Evolutionary conservation across 495 filamentous ascomycete species (phyloP), one percentile per base, ranked within the genome.

Genomic region (Cudoniella acicularis): DNA sequence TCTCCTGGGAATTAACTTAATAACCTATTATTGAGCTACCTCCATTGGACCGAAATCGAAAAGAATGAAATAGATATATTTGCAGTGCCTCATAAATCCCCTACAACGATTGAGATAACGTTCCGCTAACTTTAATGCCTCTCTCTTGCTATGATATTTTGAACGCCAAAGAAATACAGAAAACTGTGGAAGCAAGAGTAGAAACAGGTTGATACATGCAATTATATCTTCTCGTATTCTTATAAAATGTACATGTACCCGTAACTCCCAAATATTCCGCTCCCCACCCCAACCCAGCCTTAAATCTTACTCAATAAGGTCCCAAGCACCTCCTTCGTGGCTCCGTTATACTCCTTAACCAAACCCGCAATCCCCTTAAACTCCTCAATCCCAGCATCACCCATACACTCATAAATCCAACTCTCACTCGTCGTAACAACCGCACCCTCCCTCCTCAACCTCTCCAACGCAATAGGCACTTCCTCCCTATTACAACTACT

Each of bases 371-470:
- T 78, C 30, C 70, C 75, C 72, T 79, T 83, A 68, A 98, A 96
- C 83, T 90, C 84, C 6, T 76, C 70, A 66, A 89, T 87, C 3
- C 68, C 77, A 17, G 94, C 89, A 80, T 97, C 92, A 18, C 91
- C 90, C 85, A 98, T 83, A 68, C 85, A 87, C 78, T 98, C 93
- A 76, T 94, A 98, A 61, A 98, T 62, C 73, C 86, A 89, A 71
- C 90, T 88, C 83, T 98, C 94, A 72, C 90, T 95, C 47, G 86
- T 90, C 49, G 91, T 96, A 16, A 98, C 81, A 11, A 84, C 74
- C 36, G 85, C 93, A 0, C 93, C 93, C 42, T 85, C 91, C 64
- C 77, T 77, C 65, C 89, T 72, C 72, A 98, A 67, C 60, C 94
- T 67, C 27, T 77, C 83, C 36, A 98, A 74, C 60, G 94, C 93